These are phyloP conservation scores for Claviceps sp. DNA, from an alignment of 2,329 filamentous ascomycete species.

Conservation along the genomic window DNA sequence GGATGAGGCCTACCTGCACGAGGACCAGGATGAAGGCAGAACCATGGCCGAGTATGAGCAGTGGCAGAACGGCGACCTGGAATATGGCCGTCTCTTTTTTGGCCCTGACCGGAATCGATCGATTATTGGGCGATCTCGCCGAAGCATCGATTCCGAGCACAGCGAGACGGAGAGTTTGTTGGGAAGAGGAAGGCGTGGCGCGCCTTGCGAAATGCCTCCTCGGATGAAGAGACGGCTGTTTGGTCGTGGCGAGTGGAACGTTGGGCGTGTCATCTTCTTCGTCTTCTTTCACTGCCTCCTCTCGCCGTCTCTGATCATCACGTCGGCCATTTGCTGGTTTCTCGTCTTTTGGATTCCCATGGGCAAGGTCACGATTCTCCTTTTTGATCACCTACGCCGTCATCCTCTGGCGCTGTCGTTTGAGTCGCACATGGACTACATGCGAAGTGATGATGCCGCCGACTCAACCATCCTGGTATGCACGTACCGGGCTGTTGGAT, in stretches of 20 bases:
- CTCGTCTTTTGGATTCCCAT: slow-evolving; percentile 97
- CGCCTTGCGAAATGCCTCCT: slow-evolving; percentile 19
- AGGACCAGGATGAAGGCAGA: slow-evolving; percentile 88
- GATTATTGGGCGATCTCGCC: slow-evolving; percentile 71
- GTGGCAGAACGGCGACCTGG: slow-evolving; percentile 95
- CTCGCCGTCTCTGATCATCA: slow-evolving; percentile 71
- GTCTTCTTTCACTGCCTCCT: slow-evolving; percentile 89
- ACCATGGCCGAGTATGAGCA: slow-evolving; percentile 98
- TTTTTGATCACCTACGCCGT: slow-evolving; percentile 82
- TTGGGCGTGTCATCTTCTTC: slow-evolving; percentile 92
- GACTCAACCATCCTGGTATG: slow-evolving; percentile 83
- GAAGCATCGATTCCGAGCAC: slow-evolving; percentile 72
- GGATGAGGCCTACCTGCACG: slow-evolving; percentile 86
- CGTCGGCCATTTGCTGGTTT: slow-evolving; percentile 86
- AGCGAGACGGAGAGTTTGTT: slow-evolving; percentile 86
- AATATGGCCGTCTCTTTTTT: slow-evolving; percentile 92
- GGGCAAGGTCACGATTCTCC: slow-evolving; percentile 83
- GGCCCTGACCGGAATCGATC: slow-evolving; percentile 68
- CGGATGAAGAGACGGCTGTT: slow-evolving; percentile 72
- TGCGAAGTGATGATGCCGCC: slow-evolving; percentile 55
- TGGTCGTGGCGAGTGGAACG: slow-evolving; percentile 88
- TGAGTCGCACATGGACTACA: slow-evolving; percentile 68
- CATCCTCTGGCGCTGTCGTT: slow-evolving; percentile 90
- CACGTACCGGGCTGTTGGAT: slow-evolving; percentile 88
- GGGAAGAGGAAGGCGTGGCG: slow-evolving; percentile 44